Evolutionary conservation across 352 stramenopile genomes (phyloP).

Genomic region (Blastocystis hominis): DNA sequence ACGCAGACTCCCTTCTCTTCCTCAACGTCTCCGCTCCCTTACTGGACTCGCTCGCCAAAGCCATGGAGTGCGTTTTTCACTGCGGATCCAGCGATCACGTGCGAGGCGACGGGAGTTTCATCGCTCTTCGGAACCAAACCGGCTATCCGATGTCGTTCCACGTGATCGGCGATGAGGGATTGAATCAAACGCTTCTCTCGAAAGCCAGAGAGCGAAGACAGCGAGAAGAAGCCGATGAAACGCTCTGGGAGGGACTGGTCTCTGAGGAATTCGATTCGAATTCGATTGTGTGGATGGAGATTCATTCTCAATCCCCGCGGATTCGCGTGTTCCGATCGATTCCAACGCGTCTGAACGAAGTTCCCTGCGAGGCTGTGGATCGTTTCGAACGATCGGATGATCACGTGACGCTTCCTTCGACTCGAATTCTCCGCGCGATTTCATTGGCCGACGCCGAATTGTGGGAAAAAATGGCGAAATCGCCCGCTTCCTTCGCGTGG

Average conservation of each 20-base stretch:
- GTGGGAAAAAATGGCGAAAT: background rate
- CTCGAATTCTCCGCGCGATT: background rate
- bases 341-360: background rate
- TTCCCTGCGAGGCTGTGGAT: background rate
- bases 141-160: background rate
- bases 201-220: background rate
- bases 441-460: background rate
- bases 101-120: background rate
- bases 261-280: background rate
- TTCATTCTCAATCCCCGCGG: background rate
- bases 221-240: background rate
- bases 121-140: conserved; percentile 15
- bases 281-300: background rate
- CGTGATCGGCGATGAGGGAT: background rate
- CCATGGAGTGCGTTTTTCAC: background rate
- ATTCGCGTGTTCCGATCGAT: conserved; percentile 26
- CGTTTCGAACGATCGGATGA: background rate
- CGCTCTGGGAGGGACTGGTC: background rate
- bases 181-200: background rate
- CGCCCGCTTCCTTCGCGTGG: background rate
- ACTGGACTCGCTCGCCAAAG: background rate
- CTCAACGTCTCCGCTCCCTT: conserved; percentile 18
- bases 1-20: background rate
- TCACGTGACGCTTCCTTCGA: background rate
- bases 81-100: background rate